Base-by-base conservation (phyloP, 2,329 filamentous ascomycete genomes). In the Chaetomium sp. region DNA sequence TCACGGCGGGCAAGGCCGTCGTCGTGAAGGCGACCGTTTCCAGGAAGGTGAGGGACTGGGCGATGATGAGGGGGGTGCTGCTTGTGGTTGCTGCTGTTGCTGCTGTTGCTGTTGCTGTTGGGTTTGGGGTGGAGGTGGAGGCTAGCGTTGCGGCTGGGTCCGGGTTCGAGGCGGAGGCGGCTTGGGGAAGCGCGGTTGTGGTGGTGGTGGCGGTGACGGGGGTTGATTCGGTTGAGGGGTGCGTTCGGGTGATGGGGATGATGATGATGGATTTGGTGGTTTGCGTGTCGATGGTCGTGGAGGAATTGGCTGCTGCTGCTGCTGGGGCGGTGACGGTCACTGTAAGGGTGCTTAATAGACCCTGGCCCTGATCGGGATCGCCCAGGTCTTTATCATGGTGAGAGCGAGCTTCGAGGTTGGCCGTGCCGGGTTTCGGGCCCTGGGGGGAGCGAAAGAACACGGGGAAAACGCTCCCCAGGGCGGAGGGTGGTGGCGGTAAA, bases 11-110 rank as follows among this genome's bases (percentile, higher is more conserved):
- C 27, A 62, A 9, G 6, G 12, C 45, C 2, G 60, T 62, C n/a
- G 60, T 62, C 6, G 53, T 57, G 25, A 62, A 57, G 8, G 42
- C 29, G 7, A 62, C 53, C 2, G 60, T 62, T n/a, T 23, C 42
- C 7, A 57, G 31, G 27, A 62, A 21, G 16, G 60, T 62, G 21
- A 57, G 16, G 13, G 60, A 62, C 23, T 57, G 53, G 9, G n/a
- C 10, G 27, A 16, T 21, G 21, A 16, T 9, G 16, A 27, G 13
- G 35, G 35, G 3, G 35, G 13, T n/a, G n/a, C n/a, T n/a, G n/a
- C n/a, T n/a, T n/a, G n/a, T n/a, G n/a, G n/a, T n/a, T n/a, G n/a
- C n/a, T n/a, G n/a, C n/a, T n/a, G n/a, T n/a, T n/a, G n/a, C n/a
- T n/a, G n/a, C n/a, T n/a, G n/a, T n/a, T n/a, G n/a, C n/a, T n/a